These are phyloP conservation scores for Paraphaeosphaeria minitans DNA, from an alignment of 2,329 filamentous ascomycete species.

Conservation along the genomic window DNA sequence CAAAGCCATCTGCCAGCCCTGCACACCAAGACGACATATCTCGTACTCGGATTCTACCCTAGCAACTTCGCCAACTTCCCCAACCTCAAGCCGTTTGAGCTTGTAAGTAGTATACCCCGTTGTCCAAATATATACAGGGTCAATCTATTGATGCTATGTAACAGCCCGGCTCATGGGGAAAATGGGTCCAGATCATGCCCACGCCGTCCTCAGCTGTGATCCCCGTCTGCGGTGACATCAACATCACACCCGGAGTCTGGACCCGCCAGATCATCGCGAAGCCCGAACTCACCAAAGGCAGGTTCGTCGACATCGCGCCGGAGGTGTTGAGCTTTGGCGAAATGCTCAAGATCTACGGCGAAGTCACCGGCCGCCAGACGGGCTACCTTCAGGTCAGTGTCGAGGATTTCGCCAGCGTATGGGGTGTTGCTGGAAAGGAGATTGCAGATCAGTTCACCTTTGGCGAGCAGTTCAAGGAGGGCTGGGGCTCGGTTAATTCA, in stretches of 20 bases:
- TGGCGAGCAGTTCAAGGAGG: slow-evolving; percentile 17
- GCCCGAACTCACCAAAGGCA: slow-evolving; percentile 15
- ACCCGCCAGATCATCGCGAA: slow-evolving; percentile 26
- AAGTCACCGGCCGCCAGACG: slow-evolving; percentile 23
- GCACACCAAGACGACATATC: slow-evolving; percentile 24
- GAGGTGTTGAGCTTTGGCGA: slow-evolving; percentile 19
- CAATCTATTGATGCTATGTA: background rate
- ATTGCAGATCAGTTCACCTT: slow-evolving; percentile 21
- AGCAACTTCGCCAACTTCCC: slow-evolving; percentile 23
- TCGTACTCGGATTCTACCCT: slow-evolving; percentile 24
- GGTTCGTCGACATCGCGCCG: slow-evolving; percentile 17
- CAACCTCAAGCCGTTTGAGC: slow-evolving; percentile 19
- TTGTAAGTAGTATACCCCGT: slow-evolving; percentile 5
- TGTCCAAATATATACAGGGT: background rate
- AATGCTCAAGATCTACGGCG: slow-evolving; percentile 20
- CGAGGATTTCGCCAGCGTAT: slow-evolving; percentile 19
- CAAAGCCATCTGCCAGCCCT: slow-evolving; percentile 30
- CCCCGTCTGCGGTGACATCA: slow-evolving; percentile 23
- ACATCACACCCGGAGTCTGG: slow-evolving; percentile 20
- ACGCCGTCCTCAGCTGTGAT: slow-evolving; percentile 16
- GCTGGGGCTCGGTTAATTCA: slow-evolving; percentile 7
- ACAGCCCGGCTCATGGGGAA: slow-evolving; percentile 14
- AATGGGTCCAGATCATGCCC: slow-evolving; percentile 19
- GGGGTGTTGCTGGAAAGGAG: slow-evolving; percentile 22
- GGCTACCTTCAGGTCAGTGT: slow-evolving; percentile 16